A percentile compares a stretch with the other conserved stretches of the same genome.
Conservation (phyloP, 2,329 filamentous ascomycete genomes). For the Fusarium sp. region DNA sequence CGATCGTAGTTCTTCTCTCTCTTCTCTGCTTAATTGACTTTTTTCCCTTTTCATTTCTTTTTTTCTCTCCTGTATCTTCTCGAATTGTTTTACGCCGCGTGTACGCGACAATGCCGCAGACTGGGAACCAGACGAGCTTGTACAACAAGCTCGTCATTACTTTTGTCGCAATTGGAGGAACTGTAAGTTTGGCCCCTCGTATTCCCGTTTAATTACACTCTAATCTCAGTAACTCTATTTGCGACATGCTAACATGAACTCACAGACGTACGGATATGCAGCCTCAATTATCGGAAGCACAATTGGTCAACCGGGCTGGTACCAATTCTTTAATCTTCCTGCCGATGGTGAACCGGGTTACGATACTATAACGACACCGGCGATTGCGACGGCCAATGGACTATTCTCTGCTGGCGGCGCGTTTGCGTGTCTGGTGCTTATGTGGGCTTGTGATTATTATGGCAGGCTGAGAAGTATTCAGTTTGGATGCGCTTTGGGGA, state of each 20-base stretch:
- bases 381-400: slow-evolving; percentile 62
- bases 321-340: slow-evolving; percentile 61
- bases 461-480: slow-evolving; percentile 59
- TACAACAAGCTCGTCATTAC: slow-evolving; percentile 52
- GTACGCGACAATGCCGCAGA: slow-evolving; percentile 14
- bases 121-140: slow-evolving; percentile 42
- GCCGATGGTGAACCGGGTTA: slow-evolving; percentile 57
- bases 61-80: not conserved
- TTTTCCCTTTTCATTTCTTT: not conserved
- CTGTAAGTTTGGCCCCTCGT: slow-evolving; percentile 39
- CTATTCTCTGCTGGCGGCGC: slow-evolving; percentile 62
- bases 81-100: not conserved
- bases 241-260: not conserved
- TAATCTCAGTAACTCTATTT: not conserved
- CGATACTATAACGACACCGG: slow-evolving; percentile 57
- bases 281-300: slow-evolving; percentile 63
- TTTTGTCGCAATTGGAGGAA: slow-evolving; percentile 50
- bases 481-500: slow-evolving; percentile 55
- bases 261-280: slow-evolving; percentile 63
- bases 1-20: not conserved
- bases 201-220: not conserved
- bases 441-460: slow-evolving; percentile 60
- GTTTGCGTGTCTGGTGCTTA: slow-evolving; percentile 59
- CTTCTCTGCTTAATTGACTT: not conserved
- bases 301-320: slow-evolving; percentile 65